These are phyloP conservation scores for Alternaria infectoria DNA, from an alignment of 2,329 filamentous ascomycete genomes.

Conservation along the genomic window DNA sequence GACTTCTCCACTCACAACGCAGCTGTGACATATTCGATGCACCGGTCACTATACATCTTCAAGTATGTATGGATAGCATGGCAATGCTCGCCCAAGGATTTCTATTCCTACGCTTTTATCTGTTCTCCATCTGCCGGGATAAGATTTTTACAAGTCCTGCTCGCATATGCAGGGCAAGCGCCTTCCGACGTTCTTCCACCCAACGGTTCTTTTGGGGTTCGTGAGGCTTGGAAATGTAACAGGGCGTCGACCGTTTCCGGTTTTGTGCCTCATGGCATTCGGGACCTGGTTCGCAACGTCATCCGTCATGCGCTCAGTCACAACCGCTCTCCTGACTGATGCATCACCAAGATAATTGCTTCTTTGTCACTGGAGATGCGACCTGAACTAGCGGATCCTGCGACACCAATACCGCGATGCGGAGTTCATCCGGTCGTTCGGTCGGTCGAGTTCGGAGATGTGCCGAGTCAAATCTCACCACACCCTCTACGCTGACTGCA, in stretches of 20 bases:
- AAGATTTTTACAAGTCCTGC: neutral
- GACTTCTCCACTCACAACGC: slow-evolving; percentile 10
- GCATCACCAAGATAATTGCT: neutral
- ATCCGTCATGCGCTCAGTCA: neutral
- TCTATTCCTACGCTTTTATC: neutral
- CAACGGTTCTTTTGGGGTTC: slow-evolving; percentile 3
- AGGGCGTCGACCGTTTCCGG: neutral
- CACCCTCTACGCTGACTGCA: neutral
- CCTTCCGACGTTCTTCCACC: slow-evolving; percentile 4
- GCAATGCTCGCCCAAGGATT: neutral
- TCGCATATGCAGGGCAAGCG: neutral
- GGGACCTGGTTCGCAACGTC: slow-evolving; percentile 1
- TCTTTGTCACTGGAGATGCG: slow-evolving; percentile 2
- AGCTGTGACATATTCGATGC: slow-evolving; percentile 5
- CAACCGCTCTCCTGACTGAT: neutral
- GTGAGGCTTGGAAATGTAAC: neutral
- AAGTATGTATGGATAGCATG: neutral
- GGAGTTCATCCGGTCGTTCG: slow-evolving; percentile 3
- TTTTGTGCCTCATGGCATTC: slow-evolving; percentile 5
- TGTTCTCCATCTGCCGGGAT: neutral
- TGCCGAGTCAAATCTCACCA: neutral
- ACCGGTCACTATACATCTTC: slow-evolving; percentile 2
- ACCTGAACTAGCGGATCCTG: slow-evolving; percentile 6
- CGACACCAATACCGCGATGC: neutral
- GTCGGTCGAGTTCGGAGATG: slow-evolving; percentile 1